A percentile compares a stretch with the other conserved stretches of the same genome.
Evolutionary conservation across 2,329 filamentous ascomycete species (phyloP).

Genomic region (Didymella glomerata): DNA sequence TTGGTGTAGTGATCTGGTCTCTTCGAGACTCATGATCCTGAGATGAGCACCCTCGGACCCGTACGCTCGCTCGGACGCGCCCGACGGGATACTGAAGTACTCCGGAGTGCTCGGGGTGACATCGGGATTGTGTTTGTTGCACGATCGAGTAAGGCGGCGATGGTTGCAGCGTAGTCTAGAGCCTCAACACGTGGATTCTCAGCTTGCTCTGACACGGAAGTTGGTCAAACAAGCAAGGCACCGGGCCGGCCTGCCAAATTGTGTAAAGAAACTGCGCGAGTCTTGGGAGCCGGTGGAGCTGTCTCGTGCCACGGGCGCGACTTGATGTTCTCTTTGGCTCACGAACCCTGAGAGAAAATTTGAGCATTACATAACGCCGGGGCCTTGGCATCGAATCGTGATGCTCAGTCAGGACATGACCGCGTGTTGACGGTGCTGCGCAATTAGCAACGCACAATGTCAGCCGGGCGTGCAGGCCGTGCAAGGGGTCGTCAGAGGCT

Average conservation of each 20-base stretch:
- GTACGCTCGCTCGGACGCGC: slow-evolving; percentile 21
- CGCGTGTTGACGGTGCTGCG: slow-evolving; percentile 29
- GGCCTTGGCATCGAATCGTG: slow-evolving; percentile 40
- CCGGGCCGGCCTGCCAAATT: slow-evolving; percentile 30
- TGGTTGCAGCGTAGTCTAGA: slow-evolving; percentile 36
- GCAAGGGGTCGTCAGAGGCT: slow-evolving; percentile 7
- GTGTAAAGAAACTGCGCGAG: slow-evolving; percentile 35
- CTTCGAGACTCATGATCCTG: slow-evolving; percentile 11
- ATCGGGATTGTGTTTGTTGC: slow-evolving; percentile 17
- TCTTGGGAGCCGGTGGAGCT: slow-evolving; percentile 37
- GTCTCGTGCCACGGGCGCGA: slow-evolving; percentile 32
- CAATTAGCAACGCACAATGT: slow-evolving; percentile 31
- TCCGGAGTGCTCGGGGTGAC: slow-evolving; percentile 15
- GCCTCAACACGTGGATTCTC: slow-evolving; percentile 40
- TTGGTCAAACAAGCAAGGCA: slow-evolving; percentile 24
- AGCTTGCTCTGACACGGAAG: slow-evolving; percentile 29
- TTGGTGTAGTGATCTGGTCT: slow-evolving; percentile 25
- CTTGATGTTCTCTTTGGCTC: slow-evolving; percentile 28
- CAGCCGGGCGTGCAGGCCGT: slow-evolving; percentile 6
- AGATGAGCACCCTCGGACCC: slow-evolving; percentile 11
- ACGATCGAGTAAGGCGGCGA: slow-evolving; percentile 32
- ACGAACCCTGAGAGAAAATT: slow-evolving; percentile 38
- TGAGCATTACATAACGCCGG: slow-evolving; percentile 42
- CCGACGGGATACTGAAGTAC: slow-evolving; percentile 17
- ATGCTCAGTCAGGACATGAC: slow-evolving; percentile 25